These are phyloP conservation scores for Musa itinerans DNA, from an alignment of 176 grass and related monocot species.

Conservation along the genomic window DNA sequence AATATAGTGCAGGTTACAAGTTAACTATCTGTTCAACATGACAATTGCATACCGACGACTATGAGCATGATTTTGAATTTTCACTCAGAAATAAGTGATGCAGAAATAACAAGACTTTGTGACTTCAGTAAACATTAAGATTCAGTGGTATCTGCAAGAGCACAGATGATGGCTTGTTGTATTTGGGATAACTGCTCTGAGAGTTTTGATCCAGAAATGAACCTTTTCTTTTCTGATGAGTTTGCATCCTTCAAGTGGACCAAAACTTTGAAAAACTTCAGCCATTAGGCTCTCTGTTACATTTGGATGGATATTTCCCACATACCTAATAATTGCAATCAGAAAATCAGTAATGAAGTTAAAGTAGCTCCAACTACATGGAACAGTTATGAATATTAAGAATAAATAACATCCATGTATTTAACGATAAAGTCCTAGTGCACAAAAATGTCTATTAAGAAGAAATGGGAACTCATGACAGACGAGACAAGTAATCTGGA, in stretches of 20 bases:
- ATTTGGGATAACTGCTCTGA: neutral
- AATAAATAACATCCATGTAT: neutral
- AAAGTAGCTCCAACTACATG: slow-evolving; percentile 5
- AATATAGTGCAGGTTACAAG: neutral
- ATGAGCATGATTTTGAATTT: neutral
- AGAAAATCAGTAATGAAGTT: slow-evolving; percentile 6
- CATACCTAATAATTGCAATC: slow-evolving; percentile 42
- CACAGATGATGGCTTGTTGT: neutral
- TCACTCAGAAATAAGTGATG: neutral
- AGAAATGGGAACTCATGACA: neutral
- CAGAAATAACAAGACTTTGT: neutral
- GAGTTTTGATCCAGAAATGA: slow-evolving; percentile 17
- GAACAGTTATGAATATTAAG: slow-evolving; percentile 10
- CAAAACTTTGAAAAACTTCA: slow-evolving; percentile 72
- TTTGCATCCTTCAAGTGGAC: slow-evolving; percentile 74
- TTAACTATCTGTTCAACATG: slow-evolving; percentile 2
- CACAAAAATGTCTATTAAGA: neutral
- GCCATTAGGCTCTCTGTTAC: slow-evolving; percentile 64
- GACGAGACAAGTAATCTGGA: neutral
- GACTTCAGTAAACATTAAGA: neutral
- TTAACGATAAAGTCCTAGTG: neutral
- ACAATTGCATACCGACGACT: neutral
- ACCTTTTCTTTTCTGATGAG: slow-evolving; percentile 90
- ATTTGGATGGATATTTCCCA: slow-evolving; percentile 69
- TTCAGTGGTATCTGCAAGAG: neutral